Conservation (phyloP, 1,284 basidiomycete genomes). For the Melanopsichium pennsylvanicum region DNA sequence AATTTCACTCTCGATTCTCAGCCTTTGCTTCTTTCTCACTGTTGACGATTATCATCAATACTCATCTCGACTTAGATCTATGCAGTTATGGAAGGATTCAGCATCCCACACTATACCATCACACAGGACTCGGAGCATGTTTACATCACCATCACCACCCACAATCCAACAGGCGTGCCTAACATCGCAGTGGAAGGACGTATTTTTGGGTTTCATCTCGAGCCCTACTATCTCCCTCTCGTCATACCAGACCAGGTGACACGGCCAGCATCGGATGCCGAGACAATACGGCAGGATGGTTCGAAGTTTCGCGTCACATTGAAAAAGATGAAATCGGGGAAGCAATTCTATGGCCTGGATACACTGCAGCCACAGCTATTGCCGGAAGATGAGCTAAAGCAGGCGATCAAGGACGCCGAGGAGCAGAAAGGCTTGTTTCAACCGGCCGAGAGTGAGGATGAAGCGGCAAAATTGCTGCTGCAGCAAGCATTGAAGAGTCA, state of each 20-base stretch:
- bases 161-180: neutral
- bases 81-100: conserved; percentile 35
- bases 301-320: conserved; percentile 11
- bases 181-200: conserved; percentile 30
- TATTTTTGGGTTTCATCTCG: conserved; percentile 42
- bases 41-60: no score
- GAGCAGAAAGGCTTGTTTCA: conserved; percentile 32
- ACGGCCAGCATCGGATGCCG: neutral
- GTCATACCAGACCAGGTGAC: conserved; percentile 24
- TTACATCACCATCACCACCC: conserved; percentile 9
- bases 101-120: conserved; percentile 10
- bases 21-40: no score
- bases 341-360: conserved; percentile 23
- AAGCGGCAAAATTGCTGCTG: conserved; percentile 22
- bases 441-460: conserved; percentile 5
- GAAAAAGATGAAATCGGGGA: conserved; percentile 13
- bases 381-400: conserved; percentile 33
- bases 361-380: conserved; percentile 30
- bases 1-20: neutral
- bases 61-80: no score
- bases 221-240: conserved; percentile 33
- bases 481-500: conserved; percentile 29
- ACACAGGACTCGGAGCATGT: conserved; percentile 25
- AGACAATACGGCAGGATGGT: neutral
- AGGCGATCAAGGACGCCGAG: conserved; percentile 34